Evolutionary conservation across 2,329 filamentous ascomycete genomes (phyloP), one percentile per base, ranked within the genome.

Genomic region (Penicillium sp.): DNA sequence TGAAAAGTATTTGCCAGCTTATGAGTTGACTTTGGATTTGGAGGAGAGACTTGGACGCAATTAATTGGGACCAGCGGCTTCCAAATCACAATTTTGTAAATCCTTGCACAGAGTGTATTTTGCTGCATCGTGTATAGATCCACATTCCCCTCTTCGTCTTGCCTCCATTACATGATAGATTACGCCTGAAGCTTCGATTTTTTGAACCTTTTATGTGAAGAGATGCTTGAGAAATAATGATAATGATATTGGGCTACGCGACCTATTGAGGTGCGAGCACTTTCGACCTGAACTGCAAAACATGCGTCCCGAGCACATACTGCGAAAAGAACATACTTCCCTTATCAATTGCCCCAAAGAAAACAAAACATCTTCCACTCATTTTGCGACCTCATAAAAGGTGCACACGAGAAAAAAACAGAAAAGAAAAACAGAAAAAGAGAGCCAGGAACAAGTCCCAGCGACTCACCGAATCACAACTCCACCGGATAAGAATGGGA

Each of bases 21-120:
- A 54, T 38, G 37, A 51, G 27, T 39, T 54, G 16, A 52, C 42
- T 7, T 76, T 80, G 43, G 87, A 93, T 60, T 71, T 82, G 26
- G 84, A 85, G 55, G 87, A 94, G 68, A 76, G 87, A 37, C 64
- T 92, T 37, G 87, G 87, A 0, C 75, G 87, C 44, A 80, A 84
- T 62, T 73, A 47, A 57, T 33, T 23, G 18, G 30, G 25, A 5
- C 9, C 5, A 5, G 18, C 5, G 5, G 18, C 9, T 22, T 22
- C 18, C 9, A 5, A 22, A n/a, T n/a, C n/a, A n/a, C n/a, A n/a
- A n/a, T n/a, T 22, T 22, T 22, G 18, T 9, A 9, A 22, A 9
- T 22, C 9, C 18, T 9, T 22, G 18, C 18, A 22, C 18, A 9
- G 18, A 22, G 5, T 22, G 18, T 22, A 22, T 22, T 9, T 5